Conservation (phyloP, 179 eudicot genomes). For the Silene noctiflora region DNA sequence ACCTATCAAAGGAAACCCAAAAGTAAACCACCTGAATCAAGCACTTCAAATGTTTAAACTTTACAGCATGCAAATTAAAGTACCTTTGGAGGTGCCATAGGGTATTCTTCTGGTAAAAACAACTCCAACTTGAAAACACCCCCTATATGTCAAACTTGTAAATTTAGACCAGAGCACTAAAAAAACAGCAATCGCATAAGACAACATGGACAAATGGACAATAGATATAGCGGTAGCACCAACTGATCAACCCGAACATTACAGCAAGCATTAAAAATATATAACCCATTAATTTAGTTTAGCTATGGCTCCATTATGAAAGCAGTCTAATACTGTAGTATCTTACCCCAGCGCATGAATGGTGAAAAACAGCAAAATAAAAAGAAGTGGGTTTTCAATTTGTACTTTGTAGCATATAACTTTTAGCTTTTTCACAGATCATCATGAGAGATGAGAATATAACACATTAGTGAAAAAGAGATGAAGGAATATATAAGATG, state of each 20-base stretch:
- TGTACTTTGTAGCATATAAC: background rate
- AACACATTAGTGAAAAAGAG: background rate
- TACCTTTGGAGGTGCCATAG: slow-evolving; percentile 99
- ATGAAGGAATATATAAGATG: background rate
- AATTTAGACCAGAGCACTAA: background rate
- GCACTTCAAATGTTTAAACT: background rate
- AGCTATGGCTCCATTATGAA: background rate
- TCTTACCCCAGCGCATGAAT: background rate
- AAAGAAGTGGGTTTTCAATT: background rate
- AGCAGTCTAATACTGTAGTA: background rate
- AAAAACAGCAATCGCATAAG: background rate
- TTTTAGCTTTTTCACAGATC: too few relatives aligned
- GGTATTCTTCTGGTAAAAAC: slow-evolving; percentile 96
- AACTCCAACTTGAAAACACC: slow-evolving; percentile 97
- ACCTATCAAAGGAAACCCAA: background rate
- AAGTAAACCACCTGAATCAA: background rate
- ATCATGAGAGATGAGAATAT: background rate
- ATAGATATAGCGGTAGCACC: background rate
- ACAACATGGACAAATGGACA: background rate
- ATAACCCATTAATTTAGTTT: background rate
- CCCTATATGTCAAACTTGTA: slow-evolving; percentile 41
- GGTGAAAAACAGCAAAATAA: background rate
- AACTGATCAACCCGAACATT: background rate
- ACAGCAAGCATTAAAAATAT: slow-evolving; percentile 3
- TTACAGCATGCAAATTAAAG: background rate